Evolutionary conservation across 345 rosid genomes (phyloP).

Genomic region (Euclidium syriacum): DNA sequence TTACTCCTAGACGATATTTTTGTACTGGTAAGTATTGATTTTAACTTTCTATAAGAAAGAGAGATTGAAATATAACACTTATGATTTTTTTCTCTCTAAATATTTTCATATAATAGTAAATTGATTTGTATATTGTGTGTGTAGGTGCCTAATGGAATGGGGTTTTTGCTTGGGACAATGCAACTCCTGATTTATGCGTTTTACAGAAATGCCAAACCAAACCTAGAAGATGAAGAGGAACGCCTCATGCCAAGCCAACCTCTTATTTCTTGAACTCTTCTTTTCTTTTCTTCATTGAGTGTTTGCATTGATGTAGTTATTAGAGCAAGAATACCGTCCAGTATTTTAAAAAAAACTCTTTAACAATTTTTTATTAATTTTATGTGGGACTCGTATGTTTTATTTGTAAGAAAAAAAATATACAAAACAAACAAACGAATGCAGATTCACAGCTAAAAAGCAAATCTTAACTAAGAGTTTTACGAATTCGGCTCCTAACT

Average conservation of each 20-base stretch:
- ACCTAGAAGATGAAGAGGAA: slow-evolving; percentile 16
- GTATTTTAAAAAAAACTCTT: no score
- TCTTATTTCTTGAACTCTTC: slow-evolving; percentile 14
- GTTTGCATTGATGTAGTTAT: no score
- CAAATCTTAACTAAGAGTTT: no score
- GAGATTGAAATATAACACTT: not conserved
- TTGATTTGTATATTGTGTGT: not conserved
- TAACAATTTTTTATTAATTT: no score
- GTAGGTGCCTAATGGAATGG: slow-evolving; percentile 71
- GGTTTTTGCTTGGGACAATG: slow-evolving; percentile 51
- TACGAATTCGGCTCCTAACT: no score
- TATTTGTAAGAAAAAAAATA: no score
- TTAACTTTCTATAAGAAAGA: not conserved
- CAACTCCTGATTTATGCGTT: slow-evolving; percentile 54
- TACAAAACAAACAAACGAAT: no score
- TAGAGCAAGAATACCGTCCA: no score
- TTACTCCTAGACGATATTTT: slow-evolving; percentile 43
- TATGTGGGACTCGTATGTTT: no score
- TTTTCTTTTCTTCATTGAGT: not conserved
- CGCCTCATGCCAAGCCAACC: slow-evolving; percentile 18
- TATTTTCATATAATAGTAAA: not conserved
- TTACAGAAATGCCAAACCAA: slow-evolving; percentile 41
- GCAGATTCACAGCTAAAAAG: no score
- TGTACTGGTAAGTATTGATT: slow-evolving; percentile 41
- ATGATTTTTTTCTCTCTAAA: not conserved